Evolutionary conservation across 2,329 filamentous ascomycete genomes (phyloP).

Genomic region (Helotiales sp.): DNA sequence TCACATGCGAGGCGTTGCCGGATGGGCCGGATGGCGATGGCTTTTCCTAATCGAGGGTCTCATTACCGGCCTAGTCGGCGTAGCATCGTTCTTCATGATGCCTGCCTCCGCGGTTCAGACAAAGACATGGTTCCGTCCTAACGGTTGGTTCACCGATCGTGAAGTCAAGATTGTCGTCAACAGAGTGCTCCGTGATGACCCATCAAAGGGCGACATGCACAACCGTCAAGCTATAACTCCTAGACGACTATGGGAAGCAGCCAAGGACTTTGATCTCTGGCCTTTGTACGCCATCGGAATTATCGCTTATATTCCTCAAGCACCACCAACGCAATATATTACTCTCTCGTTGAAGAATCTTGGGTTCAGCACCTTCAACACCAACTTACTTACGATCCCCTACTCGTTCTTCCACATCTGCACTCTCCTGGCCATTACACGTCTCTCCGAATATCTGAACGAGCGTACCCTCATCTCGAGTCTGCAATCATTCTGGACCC

Average conservation of each 20-base stretch:
- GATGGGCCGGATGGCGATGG: conserved; percentile 55
- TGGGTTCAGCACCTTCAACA: conserved; percentile 41
- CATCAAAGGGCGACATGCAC: conserved; percentile 54
- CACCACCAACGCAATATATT: conserved; percentile 50
- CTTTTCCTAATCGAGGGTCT: conserved; percentile 57
- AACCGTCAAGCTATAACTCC: conserved; percentile 57
- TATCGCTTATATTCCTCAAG: conserved; percentile 49
- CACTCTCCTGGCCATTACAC: conserved; percentile 46
- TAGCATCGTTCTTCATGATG: conserved; percentile 56
- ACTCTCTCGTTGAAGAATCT: conserved; percentile 48
- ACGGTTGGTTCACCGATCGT: conserved; percentile 61
- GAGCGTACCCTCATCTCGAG: conserved; percentile 39
- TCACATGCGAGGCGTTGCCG: conserved; percentile 47
- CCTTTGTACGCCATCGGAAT: conserved; percentile 49
- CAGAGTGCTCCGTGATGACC: conserved; percentile 54
- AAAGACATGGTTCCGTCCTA: conserved; percentile 50
- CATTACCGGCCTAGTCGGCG: conserved; percentile 53
- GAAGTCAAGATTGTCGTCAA: conserved; percentile 70
- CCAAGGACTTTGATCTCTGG: conserved; percentile 63
- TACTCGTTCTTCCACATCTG: conserved; percentile 46
- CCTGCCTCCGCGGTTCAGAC: conserved; percentile 64
- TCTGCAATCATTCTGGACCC: conserved; percentile 41
- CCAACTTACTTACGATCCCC: conserved; percentile 48
- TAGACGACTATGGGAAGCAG: conserved; percentile 48
- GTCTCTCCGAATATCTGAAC: conserved; percentile 43